Conservation (phyloP, 768 basidiomycete species). For the Suillus decipiens region DNA sequence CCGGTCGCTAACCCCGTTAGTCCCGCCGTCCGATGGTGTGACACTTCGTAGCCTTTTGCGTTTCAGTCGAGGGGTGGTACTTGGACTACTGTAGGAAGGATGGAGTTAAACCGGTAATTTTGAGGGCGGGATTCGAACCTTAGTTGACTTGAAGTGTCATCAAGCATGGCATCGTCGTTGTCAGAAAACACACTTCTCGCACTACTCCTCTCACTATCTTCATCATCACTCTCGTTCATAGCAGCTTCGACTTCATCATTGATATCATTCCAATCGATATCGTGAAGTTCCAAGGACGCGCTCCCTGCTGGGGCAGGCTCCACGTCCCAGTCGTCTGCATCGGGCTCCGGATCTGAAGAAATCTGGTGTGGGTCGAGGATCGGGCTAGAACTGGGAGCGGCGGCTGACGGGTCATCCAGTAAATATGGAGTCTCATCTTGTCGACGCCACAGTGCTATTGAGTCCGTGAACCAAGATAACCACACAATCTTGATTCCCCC, state of each 20-base stretch:
- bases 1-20: slow-evolving; percentile 31
- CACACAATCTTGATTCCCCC: slow-evolving; percentile 84
- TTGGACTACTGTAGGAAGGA: slow-evolving; percentile 34
- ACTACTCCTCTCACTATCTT: slow-evolving; percentile 42
- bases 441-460: slow-evolving; percentile 82
- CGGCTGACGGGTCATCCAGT: slow-evolving; percentile 56
- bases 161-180: slow-evolving; percentile 48
- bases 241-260: slow-evolving; percentile 88
- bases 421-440: slow-evolving; percentile 81
- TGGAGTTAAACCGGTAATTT: slow-evolving; percentile 22
- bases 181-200: slow-evolving; percentile 50
- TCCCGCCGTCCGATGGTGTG: slow-evolving; percentile 64
- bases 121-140: slow-evolving; percentile 35
- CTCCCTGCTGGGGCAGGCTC: slow-evolving; percentile 37
- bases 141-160: slow-evolving; percentile 49
- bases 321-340: slow-evolving; percentile 68
- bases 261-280: slow-evolving; percentile 81
- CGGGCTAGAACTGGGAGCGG: slow-evolving; percentile 43
- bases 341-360: slow-evolving; percentile 68
- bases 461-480: slow-evolving; percentile 88
- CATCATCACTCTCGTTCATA: slow-evolving; percentile 77
- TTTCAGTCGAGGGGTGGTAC: slow-evolving; percentile 45
- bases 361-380: slow-evolving; percentile 51
- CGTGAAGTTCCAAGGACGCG: slow-evolving; percentile 48
- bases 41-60: slow-evolving; percentile 73